Base-by-base conservation (phyloP, 495 filamentous ascomycete genomes). In the Bryoglossum gracile region DNA sequence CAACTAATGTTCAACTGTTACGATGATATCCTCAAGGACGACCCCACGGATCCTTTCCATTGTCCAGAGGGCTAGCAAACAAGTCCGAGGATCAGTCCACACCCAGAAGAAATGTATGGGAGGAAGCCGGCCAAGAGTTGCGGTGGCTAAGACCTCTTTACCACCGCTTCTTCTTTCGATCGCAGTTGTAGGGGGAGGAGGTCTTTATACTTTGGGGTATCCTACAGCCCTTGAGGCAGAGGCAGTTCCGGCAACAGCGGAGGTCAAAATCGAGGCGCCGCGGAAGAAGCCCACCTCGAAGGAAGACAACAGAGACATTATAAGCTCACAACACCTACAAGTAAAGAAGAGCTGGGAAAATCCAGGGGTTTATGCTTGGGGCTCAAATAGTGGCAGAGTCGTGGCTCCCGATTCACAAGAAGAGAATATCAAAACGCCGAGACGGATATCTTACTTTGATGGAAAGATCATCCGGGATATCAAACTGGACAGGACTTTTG, bases 341-440 rank as follows among this genome's bases (percentile, higher is more conserved):
- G 85, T 91, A 32, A 89, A 87, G 71, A 81, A 77, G 58, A 94
- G 87, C 60, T 83, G 86, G 78, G 88, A 89, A 65, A 82, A 86
- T 46, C 91, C 92, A 2, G 92, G 87, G 0, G 83, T 96, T 1
- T 95, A 94, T 68, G 80, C 82, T 22, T 98, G 92, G 91, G 92
- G 92, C 13, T 85, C 83, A 2, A 98, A 98, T 59, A 73, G 68
- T n/a, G 86, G 90, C 32, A 70, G 73, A 45, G 91, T 96, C 3
- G 87, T 82, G 22, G 91, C 88, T 22, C 89, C 91, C 1, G 86
- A 84, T 50, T 92, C 84, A 4, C 74, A 83, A 33, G 88, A 95
- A 38, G 65, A 65, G 18, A 64, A 79, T 36, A 74, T 98, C 55
- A 95, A 94, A 63, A 80, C 73, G 1, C 90, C 92, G 8, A 75